Evolutionary conservation across 371 early-diverging fungal species (phyloP), one percentile per base, ranked within the genome.

Genomic region (Mucor mucedo): DNA sequence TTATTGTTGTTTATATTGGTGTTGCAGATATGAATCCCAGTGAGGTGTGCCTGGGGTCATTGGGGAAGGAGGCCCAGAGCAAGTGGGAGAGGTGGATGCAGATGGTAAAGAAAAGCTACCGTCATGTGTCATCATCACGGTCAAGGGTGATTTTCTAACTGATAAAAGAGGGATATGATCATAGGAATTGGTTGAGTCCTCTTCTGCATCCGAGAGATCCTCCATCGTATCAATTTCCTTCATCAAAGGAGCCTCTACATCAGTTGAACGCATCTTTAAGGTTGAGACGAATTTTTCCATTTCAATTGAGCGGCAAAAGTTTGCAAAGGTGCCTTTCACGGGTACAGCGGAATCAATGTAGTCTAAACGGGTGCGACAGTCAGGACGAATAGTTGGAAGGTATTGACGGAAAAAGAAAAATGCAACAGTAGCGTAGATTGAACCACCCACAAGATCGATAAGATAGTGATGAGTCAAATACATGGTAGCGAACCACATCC

Each of bases 401-500:
- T 60, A 73, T 5, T 40, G 65, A 21, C 65, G 70, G 49, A 75
- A 76, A 33, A 79, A 69, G 64, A 79, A 80, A 62, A 83, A 88
- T 2, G 85, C 78, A 9, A 82, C 71, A 5, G 85, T 70, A 2
- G 91, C 86, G 65, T 87, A 89, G 11, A 85, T 75, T 14, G 83
- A 81, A 3, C 91, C 91, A 35, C 85, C 89, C 6, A 89, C 81
- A 33, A 91, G 70, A 73, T 91, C 92, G 48, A 88, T 84, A 63
- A 90, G 76, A 58, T 89, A 91, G 60, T 91, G 91, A 65, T 91
- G 92, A 3, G 85, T 85, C n/a, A 90, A 70, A 68, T 91, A 91
- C 85, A 91, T 87, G 62, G 91, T 90, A 0, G 89, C 84, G 87
- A 86, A 89, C 92, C 91, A 89, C 71, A 90, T 80, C 90, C 90